Evolutionary conservation across 805 yeast genomes (phyloP).

Genomic region (Candida suzukii): DNA sequence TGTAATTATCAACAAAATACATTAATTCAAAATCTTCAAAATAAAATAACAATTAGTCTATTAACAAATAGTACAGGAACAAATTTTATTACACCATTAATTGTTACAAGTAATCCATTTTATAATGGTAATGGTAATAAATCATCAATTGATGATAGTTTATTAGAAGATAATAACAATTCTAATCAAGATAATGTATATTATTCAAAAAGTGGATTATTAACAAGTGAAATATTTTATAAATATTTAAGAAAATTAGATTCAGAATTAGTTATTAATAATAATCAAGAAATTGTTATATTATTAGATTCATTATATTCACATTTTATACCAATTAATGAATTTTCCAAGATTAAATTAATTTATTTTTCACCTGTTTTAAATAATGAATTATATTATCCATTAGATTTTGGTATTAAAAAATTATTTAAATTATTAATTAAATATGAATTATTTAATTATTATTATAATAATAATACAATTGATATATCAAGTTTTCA

Average conservation of each 20-base stretch:
- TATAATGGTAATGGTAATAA: constrained; percentile 3
- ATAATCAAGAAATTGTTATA: constrained; percentile 17
- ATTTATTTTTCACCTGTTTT: constrained; percentile 18
- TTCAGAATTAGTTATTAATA: constrained; percentile 2
- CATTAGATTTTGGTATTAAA: constrained; percentile 27
- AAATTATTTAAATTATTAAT: constrained; percentile 25
- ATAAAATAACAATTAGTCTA: constrained; percentile 18
- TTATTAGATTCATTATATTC: constrained; percentile 27
- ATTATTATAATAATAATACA: neutral
- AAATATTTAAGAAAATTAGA: constrained; percentile 17
- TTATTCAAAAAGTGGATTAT: constrained; percentile 16
- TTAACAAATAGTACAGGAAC: constrained; percentile 24
- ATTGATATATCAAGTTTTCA: neutral
- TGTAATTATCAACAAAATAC: constrained; percentile 3
- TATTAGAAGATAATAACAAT: no score
- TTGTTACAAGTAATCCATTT: constrained; percentile 15
- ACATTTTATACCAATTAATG: constrained; percentile 28
- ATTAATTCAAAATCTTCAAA: constrained; percentile 4
- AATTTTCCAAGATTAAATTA: constrained; percentile 20
- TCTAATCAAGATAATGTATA: constrained; percentile 7
- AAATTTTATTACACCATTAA: constrained; percentile 18
- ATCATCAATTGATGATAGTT: no score
- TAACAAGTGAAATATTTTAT: constrained; percentile 20
- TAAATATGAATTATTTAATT: constrained; percentile 5
- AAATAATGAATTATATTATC: constrained; percentile 13